Percentiles rank a stretch among this genome's conserved stretches.
phyloP scores from a whole-genome alignment of 768 basidiomycete genomes.

The Xerocomus potaroensis region DNA sequence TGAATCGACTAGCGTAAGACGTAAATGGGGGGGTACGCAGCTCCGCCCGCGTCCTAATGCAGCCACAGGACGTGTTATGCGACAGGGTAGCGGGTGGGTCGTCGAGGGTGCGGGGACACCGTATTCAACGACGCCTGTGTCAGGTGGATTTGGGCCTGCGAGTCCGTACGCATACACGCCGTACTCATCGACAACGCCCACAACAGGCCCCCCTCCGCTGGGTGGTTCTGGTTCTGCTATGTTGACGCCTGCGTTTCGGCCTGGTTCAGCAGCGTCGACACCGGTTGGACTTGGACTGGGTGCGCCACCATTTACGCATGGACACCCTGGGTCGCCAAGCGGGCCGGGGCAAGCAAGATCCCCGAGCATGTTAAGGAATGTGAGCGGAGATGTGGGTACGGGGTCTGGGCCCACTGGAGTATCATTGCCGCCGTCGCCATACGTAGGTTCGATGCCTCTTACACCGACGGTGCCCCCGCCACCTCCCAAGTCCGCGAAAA shows the following conservation, averaged over 20 bases:
- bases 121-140: slow-evolving; percentile 33
- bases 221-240: slow-evolving; percentile 12
- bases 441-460: slow-evolving; percentile 14
- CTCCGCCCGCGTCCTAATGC: slow-evolving; percentile 51
- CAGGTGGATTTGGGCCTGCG: slow-evolving; percentile 24
- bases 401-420: slow-evolving; percentile 5
- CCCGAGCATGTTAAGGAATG: slow-evolving; percentile 13
- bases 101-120: slow-evolving; percentile 46
- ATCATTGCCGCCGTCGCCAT: slow-evolving; percentile 22
- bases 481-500: slow-evolving; percentile 21
- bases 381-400: slow-evolving; percentile 11
- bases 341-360: not conserved
- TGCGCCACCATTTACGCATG: slow-evolving; percentile 16
- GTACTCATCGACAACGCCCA: slow-evolving; percentile 18
- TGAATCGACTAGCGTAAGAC: slow-evolving; percentile 57
- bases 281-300: slow-evolving; percentile 31
- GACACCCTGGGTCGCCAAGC: not conserved
- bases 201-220: not conserved
- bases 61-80: slow-evolving; percentile 38
- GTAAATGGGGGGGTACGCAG: slow-evolving; percentile 65
- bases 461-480: slow-evolving; percentile 19
- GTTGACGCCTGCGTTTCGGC: slow-evolving; percentile 27
- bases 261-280: slow-evolving; percentile 27
- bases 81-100: slow-evolving; percentile 58
- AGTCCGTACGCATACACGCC: slow-evolving; percentile 33